Evolutionary conservation across 441 rosid species (phyloP), one percentile per base, ranked within the genome.

Genomic region (Mallotus repandus): DNA sequence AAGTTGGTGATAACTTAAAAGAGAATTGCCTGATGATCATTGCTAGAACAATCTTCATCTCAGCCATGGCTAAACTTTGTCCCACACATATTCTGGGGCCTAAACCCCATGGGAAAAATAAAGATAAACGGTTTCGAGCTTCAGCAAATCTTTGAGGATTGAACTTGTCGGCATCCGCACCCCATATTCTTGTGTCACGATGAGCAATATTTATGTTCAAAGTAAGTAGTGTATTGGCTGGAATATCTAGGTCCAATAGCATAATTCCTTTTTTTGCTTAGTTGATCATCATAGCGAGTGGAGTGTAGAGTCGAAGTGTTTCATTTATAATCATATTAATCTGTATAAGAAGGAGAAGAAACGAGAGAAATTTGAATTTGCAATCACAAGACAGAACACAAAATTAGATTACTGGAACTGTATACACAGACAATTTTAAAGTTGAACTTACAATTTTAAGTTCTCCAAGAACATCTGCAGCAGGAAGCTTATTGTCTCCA

Each of bases 71-170:
- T 21, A 91, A 80, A 74, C 81, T 87, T 75, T 87, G 93, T 3
- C 97, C 98, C 8, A 78, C 89, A 21, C 98, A 91, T 32, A 74
- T 66, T 78, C 89, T 84, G 9, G 91, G 92, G 21, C 96, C 98
- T 64, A 89, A 78, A 21, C 92, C 91, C 63, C 84, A 92, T 9
- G 97, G 98, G 57, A 86, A 16, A 68, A 85, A 88, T 0, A 83
- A 52, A 45, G 87, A 88, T 77, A 80, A 75, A 38, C 86, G 86
- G 72, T 84, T 91, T 60, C 83, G 73, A 0, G 86, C 54, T 74
- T 85, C 88, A 19, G 63, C 81, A 8, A 92, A 94, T 72, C 98
- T 86, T 0, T 63, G 18, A 0, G 97, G 99, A 73, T 92, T 89
- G 81, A 94, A 94, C 78, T 83, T 78, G 18, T 86, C 78, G 0